phyloP scores from a whole-genome alignment of 164 flowering plant genomes.

The Piper betle region DNA sequence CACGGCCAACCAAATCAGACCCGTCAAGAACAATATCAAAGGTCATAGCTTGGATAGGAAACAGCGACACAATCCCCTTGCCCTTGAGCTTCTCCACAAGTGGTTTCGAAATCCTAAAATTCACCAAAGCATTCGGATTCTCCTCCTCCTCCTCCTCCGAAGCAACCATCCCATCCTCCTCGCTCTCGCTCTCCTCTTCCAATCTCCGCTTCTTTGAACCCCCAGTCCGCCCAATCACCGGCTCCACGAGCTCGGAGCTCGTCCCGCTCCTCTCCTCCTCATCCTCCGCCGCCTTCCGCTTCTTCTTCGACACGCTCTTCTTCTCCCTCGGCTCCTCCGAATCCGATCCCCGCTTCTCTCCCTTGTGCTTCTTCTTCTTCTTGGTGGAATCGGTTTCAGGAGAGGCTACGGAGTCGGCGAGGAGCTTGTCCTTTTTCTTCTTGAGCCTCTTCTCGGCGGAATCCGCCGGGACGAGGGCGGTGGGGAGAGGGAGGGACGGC shows the following conservation, averaged over 20 bases:
- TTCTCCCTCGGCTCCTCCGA: conserved; percentile 3
- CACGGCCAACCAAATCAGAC: conserved; percentile 82
- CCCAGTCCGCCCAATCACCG: background rate
- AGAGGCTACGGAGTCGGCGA: background rate
- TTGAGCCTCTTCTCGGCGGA: conserved; percentile 6
- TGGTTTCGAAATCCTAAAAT: conserved; percentile 53
- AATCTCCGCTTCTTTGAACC: conserved; percentile 27
- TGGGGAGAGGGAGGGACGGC: conserved; percentile 17
- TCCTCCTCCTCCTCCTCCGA: conserved; percentile 11
- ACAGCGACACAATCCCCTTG: conserved; percentile 69
- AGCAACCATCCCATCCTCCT: conserved; percentile 15
- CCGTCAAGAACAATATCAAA: conserved; percentile 61
- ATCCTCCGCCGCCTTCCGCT: conserved; percentile 8
- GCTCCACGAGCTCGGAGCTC: conserved; percentile 11
- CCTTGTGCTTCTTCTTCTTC: conserved; percentile 14
- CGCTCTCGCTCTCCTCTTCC: conserved; percentile 10
- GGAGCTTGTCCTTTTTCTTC: conserved; percentile 9
- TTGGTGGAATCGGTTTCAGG: conserved; percentile 5
- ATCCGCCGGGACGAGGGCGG: conserved; percentile 2
- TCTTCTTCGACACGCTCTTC: conserved; percentile 9
- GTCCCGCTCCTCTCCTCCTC: conserved; percentile 13
- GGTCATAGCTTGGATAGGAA: conserved; percentile 90
- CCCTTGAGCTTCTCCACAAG: conserved; percentile 43
- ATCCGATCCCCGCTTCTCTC: background rate
- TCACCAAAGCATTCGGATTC: conserved; percentile 51